Evolutionary conservation across 306 rosid species (phyloP).

Genomic region (Vicia faba): DNA sequence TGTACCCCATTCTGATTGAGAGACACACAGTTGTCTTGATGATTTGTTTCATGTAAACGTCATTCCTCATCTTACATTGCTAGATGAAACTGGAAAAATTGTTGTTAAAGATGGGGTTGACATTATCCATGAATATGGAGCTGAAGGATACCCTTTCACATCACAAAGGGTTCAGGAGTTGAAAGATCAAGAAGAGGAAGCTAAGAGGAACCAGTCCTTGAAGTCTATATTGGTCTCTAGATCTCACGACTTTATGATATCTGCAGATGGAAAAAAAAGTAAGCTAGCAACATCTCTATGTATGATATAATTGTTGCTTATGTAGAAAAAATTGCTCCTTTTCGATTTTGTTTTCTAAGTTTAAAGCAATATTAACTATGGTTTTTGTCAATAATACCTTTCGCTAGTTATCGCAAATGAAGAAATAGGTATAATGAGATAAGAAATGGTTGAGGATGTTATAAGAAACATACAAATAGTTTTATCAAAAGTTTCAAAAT

Average conservation of each 20-base stretch:
- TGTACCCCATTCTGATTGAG: slow-evolving; percentile 65
- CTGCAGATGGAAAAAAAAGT: slow-evolving; percentile 61
- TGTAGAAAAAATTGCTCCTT: too few species aligned
- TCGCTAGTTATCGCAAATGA: too few species aligned
- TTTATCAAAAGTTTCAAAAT: too few species aligned
- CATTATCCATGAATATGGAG: slow-evolving; percentile 53
- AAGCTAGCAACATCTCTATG: not conserved
- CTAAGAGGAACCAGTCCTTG: slow-evolving; percentile 57
- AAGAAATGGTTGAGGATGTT: too few species aligned
- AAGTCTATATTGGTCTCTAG: slow-evolving; percentile 51
- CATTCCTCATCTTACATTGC: slow-evolving; percentile 62
- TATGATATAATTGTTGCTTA: not conserved
- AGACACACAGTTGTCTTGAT: slow-evolving; percentile 46
- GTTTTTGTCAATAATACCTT: too few species aligned
- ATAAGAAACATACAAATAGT: too few species aligned
- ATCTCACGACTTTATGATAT: slow-evolving; percentile 57
- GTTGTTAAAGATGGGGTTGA: slow-evolving; percentile 45
- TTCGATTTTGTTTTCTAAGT: too few species aligned
- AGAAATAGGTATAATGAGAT: too few species aligned
- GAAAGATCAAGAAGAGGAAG: slow-evolving; percentile 53
- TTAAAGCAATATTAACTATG: too few species aligned
- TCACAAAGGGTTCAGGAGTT: slow-evolving; percentile 51
- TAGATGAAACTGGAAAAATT: slow-evolving; percentile 59
- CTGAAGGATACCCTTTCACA: slow-evolving; percentile 63
- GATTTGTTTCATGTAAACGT: slow-evolving; percentile 55